These are phyloP conservation scores for Mycena amicta DNA, from an alignment of 768 basidiomycete species.

Conservation along the genomic window DNA sequence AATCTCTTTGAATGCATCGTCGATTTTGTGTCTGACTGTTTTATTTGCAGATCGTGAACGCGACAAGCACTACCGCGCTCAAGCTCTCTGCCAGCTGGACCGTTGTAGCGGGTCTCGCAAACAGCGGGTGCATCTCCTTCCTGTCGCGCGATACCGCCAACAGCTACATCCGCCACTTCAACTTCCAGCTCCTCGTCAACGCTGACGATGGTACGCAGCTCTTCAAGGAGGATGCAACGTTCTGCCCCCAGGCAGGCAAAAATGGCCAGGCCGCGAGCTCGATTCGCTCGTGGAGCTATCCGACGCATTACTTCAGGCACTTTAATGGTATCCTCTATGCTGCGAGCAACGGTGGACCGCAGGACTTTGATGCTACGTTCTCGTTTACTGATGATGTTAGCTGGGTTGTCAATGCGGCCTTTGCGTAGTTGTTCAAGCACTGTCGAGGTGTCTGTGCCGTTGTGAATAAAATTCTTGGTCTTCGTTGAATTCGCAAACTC, in stretches of 20 bases:
- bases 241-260: background rate
- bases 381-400: constrained; percentile 4
- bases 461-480: too few species aligned
- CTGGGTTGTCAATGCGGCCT: background rate
- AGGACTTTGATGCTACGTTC: background rate
- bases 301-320: constrained; percentile 3
- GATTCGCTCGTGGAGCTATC: background rate
- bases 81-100: constrained; percentile 4
- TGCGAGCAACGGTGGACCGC: background rate
- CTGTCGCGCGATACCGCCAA: background rate
- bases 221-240: constrained; percentile 3
- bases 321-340: background rate
- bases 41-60: background rate
- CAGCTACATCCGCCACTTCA: background rate
- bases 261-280: background rate
- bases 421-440: too few species aligned
- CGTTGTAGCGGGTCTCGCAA: background rate
- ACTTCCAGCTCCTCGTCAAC: background rate
- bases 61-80: background rate
- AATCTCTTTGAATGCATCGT: too few species aligned
- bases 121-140: constrained; percentile 4
- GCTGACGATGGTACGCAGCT: background rate
- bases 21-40: too few species aligned
- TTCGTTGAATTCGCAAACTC: too few species aligned
- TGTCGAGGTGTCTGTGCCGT: too few species aligned